Conservation (phyloP, 2,329 filamentous ascomycete species). For the Aspergillus novoparasiticus region DNA sequence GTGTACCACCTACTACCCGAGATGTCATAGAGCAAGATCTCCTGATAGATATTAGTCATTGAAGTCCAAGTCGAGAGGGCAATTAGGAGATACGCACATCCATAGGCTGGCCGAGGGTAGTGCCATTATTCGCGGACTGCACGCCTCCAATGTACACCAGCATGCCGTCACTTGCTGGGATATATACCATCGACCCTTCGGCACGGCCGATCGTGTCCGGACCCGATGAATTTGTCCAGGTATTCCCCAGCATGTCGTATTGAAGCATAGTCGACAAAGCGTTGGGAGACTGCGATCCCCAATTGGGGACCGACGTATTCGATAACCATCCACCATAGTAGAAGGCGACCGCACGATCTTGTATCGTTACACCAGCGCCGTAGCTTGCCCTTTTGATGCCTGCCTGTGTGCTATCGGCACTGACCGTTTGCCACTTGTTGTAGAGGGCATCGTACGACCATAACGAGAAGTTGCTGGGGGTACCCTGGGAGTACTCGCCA, state of each 20-base stretch:
- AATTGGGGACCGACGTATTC: neutral
- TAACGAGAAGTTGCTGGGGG: neutral
- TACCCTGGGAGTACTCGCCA: neutral
- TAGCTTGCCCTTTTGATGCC: slow-evolving; percentile 3
- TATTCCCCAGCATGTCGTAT: slow-evolving; percentile 9
- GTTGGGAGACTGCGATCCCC: neutral
- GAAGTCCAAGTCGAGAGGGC: too few species aligned
- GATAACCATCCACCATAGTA: slow-evolving; percentile 12
- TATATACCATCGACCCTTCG: slow-evolving; percentile 10
- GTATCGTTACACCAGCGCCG: neutral
- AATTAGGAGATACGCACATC: neutral
- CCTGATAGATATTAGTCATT: neutral
- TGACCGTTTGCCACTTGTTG: neutral
- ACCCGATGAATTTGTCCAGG: slow-evolving; percentile 9
- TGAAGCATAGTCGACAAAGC: slow-evolving; percentile 4
- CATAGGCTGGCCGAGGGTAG: neutral
- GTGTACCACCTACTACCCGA: slow-evolving; percentile 10
- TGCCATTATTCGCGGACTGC: neutral
- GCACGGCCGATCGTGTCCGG: slow-evolving; percentile 10
- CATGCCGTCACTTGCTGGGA: slow-evolving; percentile 12
- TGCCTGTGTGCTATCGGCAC: neutral
- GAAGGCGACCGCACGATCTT: slow-evolving; percentile 3
- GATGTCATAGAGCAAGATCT: slow-evolving; percentile 10
- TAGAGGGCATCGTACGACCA: slow-evolving; percentile 6
- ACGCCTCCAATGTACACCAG: slow-evolving; percentile 9